These are phyloP conservation scores for Musa itinerans DNA, from an alignment of 176 grass and related monocot genomes.

Conservation along the genomic window DNA sequence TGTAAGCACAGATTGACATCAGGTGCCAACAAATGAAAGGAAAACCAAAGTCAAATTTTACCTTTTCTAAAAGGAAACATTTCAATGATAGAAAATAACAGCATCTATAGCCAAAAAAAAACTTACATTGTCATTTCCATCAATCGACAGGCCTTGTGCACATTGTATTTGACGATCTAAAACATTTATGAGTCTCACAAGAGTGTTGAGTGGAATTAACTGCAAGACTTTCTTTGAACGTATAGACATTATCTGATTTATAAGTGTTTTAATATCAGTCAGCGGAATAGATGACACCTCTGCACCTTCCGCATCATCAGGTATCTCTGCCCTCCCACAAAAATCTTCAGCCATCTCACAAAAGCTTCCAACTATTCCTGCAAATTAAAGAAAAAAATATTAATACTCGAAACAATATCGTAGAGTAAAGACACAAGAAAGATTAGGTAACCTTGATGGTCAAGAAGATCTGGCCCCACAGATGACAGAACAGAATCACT, in stretches of 20 bases:
- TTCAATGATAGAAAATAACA: conserved; percentile 8
- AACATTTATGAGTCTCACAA: conserved; percentile 64
- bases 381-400: conserved; percentile 27
- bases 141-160: conserved; percentile 85
- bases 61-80: not conserved
- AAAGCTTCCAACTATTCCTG: conserved; percentile 61
- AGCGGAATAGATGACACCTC: conserved; percentile 63
- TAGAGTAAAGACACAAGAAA: not conserved
- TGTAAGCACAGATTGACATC: not conserved
- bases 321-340: conserved; percentile 67
- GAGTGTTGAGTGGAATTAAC: conserved; percentile 61
- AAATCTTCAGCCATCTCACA: conserved; percentile 85
- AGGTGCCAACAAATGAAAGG: not conserved
- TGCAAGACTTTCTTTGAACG: conserved; percentile 71
- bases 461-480: conserved; percentile 41
- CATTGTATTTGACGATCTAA: conserved; percentile 84
- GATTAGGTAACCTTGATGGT: conserved; percentile 51
- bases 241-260: conserved; percentile 70
- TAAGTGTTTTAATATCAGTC: conserved; percentile 63
- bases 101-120: not conserved
- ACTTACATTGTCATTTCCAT: conserved; percentile 78
- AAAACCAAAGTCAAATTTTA: not conserved
- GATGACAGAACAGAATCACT: conserved; percentile 42
- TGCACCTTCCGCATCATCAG: conserved; percentile 64
- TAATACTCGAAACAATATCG: conserved; percentile 1